Evolutionary conservation across 2,329 filamentous ascomycete species (phyloP).

Genomic region (Sordariomycetes sp.): DNA sequence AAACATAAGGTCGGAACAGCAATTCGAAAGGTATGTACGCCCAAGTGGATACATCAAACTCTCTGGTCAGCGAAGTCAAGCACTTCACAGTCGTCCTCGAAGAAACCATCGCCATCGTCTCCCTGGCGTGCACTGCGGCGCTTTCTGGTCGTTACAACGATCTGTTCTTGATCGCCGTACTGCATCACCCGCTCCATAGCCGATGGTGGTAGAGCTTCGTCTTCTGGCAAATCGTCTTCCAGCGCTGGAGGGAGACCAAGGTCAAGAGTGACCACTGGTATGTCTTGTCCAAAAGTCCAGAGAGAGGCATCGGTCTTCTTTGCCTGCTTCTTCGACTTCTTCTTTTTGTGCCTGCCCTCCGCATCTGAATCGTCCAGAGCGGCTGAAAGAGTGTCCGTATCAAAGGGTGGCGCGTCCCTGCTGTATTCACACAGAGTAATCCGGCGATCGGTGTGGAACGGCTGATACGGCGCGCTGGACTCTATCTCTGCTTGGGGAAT

Average conservation of each 20-base stretch:
- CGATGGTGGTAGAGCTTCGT: slow-evolving; percentile 51
- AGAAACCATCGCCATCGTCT: slow-evolving; percentile 67
- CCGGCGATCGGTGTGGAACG: slow-evolving; percentile 85
- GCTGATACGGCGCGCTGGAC: slow-evolving; percentile 89
- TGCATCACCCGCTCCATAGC: slow-evolving; percentile 56
- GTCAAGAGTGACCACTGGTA: slow-evolving; percentile 41
- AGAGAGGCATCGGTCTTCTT: slow-evolving; percentile 9
- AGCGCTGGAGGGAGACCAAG: slow-evolving; percentile 32
- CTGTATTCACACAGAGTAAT: slow-evolving; percentile 67
- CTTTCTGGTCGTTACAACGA: slow-evolving; percentile 72
- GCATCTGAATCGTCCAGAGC: slow-evolving; percentile 31
- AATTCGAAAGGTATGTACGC: no score
- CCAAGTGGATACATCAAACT: no score
- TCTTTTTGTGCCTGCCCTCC: slow-evolving; percentile 28
- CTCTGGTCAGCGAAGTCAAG: slow-evolving; percentile 75
- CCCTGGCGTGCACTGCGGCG: slow-evolving; percentile 44
- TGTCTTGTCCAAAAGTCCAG: slow-evolving; percentile 54
- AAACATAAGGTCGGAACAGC: neutral
- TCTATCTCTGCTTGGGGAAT: slow-evolving; percentile 82
- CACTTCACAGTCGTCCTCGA: slow-evolving; percentile 88
- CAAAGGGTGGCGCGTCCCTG: slow-evolving; percentile 16
- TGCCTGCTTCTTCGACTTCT: slow-evolving; percentile 22
- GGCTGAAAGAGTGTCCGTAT: slow-evolving; percentile 25
- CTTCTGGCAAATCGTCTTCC: slow-evolving; percentile 43
- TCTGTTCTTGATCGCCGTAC: slow-evolving; percentile 60